phyloP scores from a whole-genome alignment of 805 yeast species.

The Candida pini region DNA sequence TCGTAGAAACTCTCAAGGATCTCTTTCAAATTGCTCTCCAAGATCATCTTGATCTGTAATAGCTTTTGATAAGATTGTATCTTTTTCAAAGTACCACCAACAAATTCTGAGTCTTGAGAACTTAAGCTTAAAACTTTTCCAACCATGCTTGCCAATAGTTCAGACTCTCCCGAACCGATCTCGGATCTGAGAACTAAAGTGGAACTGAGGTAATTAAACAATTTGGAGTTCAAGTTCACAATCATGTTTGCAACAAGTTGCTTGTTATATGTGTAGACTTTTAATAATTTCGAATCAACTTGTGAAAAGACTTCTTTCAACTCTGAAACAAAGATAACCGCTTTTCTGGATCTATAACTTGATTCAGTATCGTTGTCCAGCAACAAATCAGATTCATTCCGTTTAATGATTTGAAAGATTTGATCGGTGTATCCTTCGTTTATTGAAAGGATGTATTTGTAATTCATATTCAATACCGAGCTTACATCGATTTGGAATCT shows the following conservation, averaged over 20 bases:
- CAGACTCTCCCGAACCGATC: constrained; percentile 30
- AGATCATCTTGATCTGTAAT: constrained; percentile 21
- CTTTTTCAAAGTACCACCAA: constrained; percentile 10
- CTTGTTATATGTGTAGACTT: constrained; percentile 15
- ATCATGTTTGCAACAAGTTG: constrained; percentile 15
- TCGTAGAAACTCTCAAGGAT: constrained; percentile 46
- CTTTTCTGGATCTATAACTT: constrained; percentile 3
- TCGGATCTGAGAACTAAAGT: constrained; percentile 18
- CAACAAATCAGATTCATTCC: constrained; percentile 14
- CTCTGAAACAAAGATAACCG: constrained; percentile 5
- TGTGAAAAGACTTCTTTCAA: constrained; percentile 10
- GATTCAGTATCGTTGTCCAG: constrained; percentile 16
- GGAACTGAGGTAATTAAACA: constrained; percentile 15
- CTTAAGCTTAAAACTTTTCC: constrained; percentile 6
- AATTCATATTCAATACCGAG: constrained; percentile 18
- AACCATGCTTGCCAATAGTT: constrained; percentile 13
- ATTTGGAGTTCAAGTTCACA: constrained; percentile 11
- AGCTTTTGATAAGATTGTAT: constrained; percentile 25
- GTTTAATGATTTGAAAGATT: constrained; percentile 8
- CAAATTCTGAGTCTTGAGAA: not conserved
- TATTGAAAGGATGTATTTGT: constrained; percentile 9
- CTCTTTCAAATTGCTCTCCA: constrained; percentile 34
- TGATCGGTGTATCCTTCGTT: constrained; percentile 5
- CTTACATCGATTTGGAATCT: constrained; percentile 16
- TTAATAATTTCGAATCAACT: constrained; percentile 9